Base-by-base conservation (phyloP, 768 basidiomycete genomes). In the Wakefieldia striispora region DNA sequence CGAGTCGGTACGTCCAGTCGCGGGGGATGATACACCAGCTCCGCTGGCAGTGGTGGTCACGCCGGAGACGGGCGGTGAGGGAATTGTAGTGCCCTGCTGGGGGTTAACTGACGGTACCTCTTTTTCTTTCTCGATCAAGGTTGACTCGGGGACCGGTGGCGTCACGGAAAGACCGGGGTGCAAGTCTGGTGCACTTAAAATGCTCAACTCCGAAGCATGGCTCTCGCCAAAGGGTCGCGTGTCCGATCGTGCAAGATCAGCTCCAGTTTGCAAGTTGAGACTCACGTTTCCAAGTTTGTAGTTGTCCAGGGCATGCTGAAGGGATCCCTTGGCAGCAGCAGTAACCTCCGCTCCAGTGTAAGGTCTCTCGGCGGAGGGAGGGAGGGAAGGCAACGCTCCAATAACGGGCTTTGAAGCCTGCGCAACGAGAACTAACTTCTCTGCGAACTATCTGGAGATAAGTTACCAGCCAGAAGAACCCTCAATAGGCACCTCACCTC, bases 181-280 rank as follows among this genome's bases (percentile, higher is more conserved):
- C 40, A 54, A 57, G 33, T 56, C 43, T 21, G 59, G 52, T 23
- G 54, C 59, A 6, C 56, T 48, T 20, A 62, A 54, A 56, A 71
- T 75, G 16, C 77, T 77, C 31, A 93, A 74, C 68, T 92, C 91
- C 31, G 70, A 75, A 0, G 86, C 87, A 59, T 93, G 91, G 34
- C 83, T 91, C 67, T 86, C 87, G 17, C 91, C 91, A 61, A 93
- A 93, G 67, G 86, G 90, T 49, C 80, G 80, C 0, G 86, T 88
- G 59, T 92, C 86, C 4, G 84, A 84, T 51, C 84, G 74, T 51
- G 76, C 75, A 35, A 89, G 75, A 61, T 86, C 83, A 6, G 73
- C 70, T 24, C 72, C 66, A 13, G 67, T 53, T 14, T 76, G 74
- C 11, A 73, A 66, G 34, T 75, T 72, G 11, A 89, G 72, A 36